Evolutionary conservation across 225 moss, liverwort and hornwort species (phyloP).

Genomic region (Straminergon stramineum): DNA sequence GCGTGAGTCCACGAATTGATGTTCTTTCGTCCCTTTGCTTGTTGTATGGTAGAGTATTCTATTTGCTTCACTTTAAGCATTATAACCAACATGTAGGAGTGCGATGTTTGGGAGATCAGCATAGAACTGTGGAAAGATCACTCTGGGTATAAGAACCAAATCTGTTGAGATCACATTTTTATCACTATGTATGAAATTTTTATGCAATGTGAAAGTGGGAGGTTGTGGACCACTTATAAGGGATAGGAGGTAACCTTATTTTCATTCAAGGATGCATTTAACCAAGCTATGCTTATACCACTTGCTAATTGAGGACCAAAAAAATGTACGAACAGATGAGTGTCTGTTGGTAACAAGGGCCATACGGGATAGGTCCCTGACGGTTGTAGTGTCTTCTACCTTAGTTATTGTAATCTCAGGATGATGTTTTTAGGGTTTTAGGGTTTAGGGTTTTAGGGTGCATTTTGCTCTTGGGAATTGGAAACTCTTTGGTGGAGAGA

Average conservation of each 20-base stretch:
- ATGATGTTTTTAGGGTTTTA: background rate
- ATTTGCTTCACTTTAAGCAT: background rate
- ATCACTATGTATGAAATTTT: background rate
- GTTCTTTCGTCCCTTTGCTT: background rate
- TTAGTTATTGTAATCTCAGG: background rate
- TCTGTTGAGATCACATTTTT: background rate
- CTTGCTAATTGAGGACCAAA: background rate
- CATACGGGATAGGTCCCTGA: background rate
- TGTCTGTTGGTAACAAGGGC: background rate
- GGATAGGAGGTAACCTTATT: background rate
- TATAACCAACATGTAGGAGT: background rate
- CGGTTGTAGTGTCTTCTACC: background rate
- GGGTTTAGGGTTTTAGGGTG: background rate
- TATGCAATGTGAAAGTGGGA: background rate
- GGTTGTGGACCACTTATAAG: background rate
- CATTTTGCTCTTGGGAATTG: background rate
- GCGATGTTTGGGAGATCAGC: background rate
- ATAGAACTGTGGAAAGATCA: background rate
- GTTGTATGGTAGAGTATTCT: background rate
- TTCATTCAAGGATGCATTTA: background rate
- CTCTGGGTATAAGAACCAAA: background rate
- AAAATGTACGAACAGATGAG: background rate
- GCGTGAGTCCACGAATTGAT: slow-evolving; percentile 31
- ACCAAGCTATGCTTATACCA: background rate
- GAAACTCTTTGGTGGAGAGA: background rate